A percentile compares a stretch with the other conserved stretches of the same genome.
These are phyloP conservation scores for Phaeomoniella chlamydospora DNA, from an alignment of 2,329 filamentous ascomycete species.

Conservation along the genomic window DNA sequence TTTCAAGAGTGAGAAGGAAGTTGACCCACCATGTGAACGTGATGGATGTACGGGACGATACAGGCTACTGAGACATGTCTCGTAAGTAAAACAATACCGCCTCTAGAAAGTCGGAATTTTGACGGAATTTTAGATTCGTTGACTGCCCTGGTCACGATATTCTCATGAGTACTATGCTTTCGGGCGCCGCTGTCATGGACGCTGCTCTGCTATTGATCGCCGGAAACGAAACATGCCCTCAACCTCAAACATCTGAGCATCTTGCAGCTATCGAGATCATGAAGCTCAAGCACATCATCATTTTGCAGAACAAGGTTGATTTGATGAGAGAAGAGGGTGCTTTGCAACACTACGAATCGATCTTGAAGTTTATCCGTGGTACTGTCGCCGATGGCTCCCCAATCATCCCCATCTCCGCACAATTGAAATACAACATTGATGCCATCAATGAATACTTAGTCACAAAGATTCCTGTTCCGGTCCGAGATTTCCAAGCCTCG, in stretches of 20 bases:
- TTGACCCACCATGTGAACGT: constrained; percentile 89
- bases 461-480: constrained; percentile 83
- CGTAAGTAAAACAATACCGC: constrained; percentile 61
- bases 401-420: constrained; percentile 91
- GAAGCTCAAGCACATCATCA: constrained; percentile 99
- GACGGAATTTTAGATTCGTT: constrained; percentile 58
- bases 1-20: constrained; percentile 98
- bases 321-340: constrained; percentile 94
- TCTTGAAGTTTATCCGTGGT: constrained; percentile 94
- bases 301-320: constrained; percentile 98
- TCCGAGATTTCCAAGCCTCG: constrained; percentile 78
- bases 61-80: constrained; percentile 78
- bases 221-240: constrained; percentile 95
- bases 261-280: constrained; percentile 98
- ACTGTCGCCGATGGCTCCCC: constrained; percentile 91
- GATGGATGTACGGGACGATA: constrained; percentile 83
- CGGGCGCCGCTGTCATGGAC: constrained; percentile 98
- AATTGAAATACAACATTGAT: constrained; percentile 99
- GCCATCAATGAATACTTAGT: constrained; percentile 94
- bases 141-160: constrained; percentile 99
- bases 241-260: constrained; percentile 97
- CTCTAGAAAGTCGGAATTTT: no score
- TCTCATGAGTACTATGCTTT: constrained; percentile 99
- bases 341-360: constrained; percentile 87
- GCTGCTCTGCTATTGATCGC: constrained; percentile 91